These are phyloP conservation scores for Grammothele lineata DNA, from an alignment of 768 basidiomycete genomes.

Conservation along the genomic window DNA sequence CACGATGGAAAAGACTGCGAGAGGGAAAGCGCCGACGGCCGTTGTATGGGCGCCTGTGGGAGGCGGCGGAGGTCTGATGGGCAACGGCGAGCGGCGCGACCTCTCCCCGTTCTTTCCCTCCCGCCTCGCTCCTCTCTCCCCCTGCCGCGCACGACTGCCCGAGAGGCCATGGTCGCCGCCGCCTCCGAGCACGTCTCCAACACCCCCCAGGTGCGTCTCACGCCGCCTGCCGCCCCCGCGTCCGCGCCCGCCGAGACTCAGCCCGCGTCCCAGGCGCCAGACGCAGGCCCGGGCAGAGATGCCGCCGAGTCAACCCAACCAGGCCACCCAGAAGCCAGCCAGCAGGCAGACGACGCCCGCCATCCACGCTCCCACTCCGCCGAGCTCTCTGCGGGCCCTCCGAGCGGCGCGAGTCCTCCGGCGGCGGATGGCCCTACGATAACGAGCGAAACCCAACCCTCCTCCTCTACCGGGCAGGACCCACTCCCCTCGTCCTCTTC, in stretches of 20 bases:
- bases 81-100: not conserved
- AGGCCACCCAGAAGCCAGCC: not conserved
- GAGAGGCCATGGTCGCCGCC: constrained; percentile 13
- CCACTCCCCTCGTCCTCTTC: constrained; percentile 11
- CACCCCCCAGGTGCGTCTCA: constrained; percentile 6
- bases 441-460: constrained; percentile 10
- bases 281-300: constrained; percentile 8
- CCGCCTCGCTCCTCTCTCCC: not conserved
- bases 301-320: constrained; percentile 3
- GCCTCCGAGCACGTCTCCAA: constrained; percentile 7
- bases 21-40: no score
- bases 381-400: not conserved
- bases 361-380: constrained; percentile 1
- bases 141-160: no score
- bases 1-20: no score
- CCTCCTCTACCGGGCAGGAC: constrained; percentile 14
- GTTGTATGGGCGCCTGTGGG: not conserved
- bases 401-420: not conserved
- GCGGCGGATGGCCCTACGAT: constrained; percentile 9
- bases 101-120: not conserved
- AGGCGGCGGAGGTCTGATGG: constrained; percentile 1
- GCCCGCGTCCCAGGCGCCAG: constrained; percentile 8
- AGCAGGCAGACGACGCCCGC: not conserved
- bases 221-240: not conserved
- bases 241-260: constrained; percentile 1